These are phyloP conservation scores for Neofusicoccum umdonicola DNA, from an alignment of 2,329 filamentous ascomycete species.

Conservation along the genomic window DNA sequence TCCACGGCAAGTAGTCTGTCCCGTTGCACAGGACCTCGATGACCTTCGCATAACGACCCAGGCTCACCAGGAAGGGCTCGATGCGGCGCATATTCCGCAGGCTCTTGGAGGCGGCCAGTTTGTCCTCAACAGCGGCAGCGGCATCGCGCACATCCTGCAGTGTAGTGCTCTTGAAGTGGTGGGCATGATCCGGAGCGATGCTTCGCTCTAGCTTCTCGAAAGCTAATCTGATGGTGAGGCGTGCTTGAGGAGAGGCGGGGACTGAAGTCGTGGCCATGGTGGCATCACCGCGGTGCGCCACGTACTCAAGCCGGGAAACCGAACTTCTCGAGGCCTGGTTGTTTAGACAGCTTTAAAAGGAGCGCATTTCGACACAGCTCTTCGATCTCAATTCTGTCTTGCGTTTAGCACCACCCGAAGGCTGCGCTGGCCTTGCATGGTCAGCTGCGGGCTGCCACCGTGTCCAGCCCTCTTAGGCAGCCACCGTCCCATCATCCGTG, in stretches of 20 bases:
- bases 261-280: not conserved
- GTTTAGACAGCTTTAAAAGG: too few relatives aligned
- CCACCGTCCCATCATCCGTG: too few relatives aligned
- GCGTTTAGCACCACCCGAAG: too few relatives aligned
- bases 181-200: not conserved
- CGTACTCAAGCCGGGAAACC: too few relatives aligned
- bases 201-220: not conserved
- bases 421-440: too few relatives aligned
- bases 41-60: conserved; percentile 44
- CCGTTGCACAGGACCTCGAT: conserved; percentile 49
- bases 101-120: conserved; percentile 37
- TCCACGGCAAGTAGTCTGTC: conserved; percentile 46
- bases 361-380: too few relatives aligned
- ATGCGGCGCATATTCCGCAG: conserved; percentile 48
- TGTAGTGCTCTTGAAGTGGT: not conserved
- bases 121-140: conserved; percentile 20
- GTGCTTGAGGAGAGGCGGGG: not conserved
- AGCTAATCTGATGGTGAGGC: not conserved
- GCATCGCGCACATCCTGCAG: not conserved
- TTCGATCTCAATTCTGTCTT: too few relatives aligned
- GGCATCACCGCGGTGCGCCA: too few relatives aligned
- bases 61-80: conserved; percentile 40
- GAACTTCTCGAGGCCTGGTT: too few relatives aligned
- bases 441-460: too few relatives aligned
- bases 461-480: too few relatives aligned